phyloP scores from a whole-genome alignment of 2,329 filamentous ascomycete species.

The Alternaria conjuncta region DNA sequence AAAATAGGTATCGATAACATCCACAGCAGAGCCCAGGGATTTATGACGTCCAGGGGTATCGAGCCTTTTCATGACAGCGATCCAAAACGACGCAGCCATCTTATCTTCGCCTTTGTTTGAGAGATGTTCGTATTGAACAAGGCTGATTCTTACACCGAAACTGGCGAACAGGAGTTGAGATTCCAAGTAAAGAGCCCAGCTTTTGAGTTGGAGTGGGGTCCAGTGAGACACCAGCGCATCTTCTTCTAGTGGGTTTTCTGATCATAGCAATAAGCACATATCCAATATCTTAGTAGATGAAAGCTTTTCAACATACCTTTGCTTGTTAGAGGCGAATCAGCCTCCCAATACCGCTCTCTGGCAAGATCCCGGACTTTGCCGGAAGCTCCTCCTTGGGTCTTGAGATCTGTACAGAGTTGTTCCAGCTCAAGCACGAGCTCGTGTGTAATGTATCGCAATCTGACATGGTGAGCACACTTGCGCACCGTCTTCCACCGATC shows the following conservation, averaged over 20 bases:
- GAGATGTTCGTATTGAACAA: not conserved
- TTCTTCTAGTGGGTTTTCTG: not conserved
- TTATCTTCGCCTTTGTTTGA: not conserved
- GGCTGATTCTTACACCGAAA: not conserved
- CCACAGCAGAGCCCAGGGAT: not conserved
- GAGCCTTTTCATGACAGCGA: not conserved
- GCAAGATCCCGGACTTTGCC: not conserved
- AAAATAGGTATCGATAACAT: not conserved
- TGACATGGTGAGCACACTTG: not conserved
- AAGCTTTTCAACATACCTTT: not conserved
- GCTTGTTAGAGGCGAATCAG: not conserved
- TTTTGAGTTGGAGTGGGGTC: not conserved
- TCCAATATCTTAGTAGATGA: not conserved
- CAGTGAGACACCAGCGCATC: not conserved
- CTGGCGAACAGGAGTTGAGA: not conserved
- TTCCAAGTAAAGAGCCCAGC: not conserved
- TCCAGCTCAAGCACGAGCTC: not conserved
- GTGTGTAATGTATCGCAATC: not conserved
- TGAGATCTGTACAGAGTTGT: not conserved
- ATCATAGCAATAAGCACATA: not conserved
- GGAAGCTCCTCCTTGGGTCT: not conserved
- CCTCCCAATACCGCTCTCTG: not conserved
- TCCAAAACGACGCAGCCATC: not conserved
- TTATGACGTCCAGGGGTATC: too few relatives aligned
- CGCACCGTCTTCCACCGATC: not conserved